Base-by-base conservation (phyloP, 192 early-diverging fungal genomes). In the Hyaloraphidium curvatum region DNA sequence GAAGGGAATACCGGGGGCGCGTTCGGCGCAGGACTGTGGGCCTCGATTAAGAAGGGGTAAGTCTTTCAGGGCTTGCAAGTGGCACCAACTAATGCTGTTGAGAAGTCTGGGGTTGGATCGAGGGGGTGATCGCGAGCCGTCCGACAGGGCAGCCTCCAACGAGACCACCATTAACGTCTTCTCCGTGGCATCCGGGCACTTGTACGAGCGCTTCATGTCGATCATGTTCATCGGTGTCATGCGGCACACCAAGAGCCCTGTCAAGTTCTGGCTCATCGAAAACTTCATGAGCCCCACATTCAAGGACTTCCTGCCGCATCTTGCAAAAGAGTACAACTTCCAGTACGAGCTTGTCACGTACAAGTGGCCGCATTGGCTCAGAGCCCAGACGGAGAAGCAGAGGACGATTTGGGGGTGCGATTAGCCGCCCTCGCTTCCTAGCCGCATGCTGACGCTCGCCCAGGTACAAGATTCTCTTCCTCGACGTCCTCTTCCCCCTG, bases 181-280 rank as follows among this genome's bases (percentile, higher is more conserved):
- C 63, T 91, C 95, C 0, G 89, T 98, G 1, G 95, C 95, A 0
- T 95, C 91, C 3, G 95, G 95, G 2, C 90, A 98, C 33, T 64
- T 98, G 55, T 98, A 98, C 60, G 95, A 98, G 64, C 82, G 95
- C 3, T 91, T 98, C 59, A 69, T 98, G 63, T 79, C 81, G 23
- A 95, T 98, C 53, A 98, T 98, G 95, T 95, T 92, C 51, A 64
- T 87, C 23, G 83, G 81, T 61, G 95, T 98, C 11, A 70, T 89
- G 59, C 72, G 80, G 55, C 81, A 84, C 54, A 94, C 95, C 1
- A 55, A 88, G 25, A 89, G 79, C 54, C 76, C 76, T 1, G 90
- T 95, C 39, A 98, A 95, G 65, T 98, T 98, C 61, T 98, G 91
- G 91, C 77, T 98, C 58, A 94, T 98, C 60, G 86, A 89, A 60